phyloP scores from a whole-genome alignment of 2,329 filamentous ascomycete genomes.

The Neonectria faginata region DNA sequence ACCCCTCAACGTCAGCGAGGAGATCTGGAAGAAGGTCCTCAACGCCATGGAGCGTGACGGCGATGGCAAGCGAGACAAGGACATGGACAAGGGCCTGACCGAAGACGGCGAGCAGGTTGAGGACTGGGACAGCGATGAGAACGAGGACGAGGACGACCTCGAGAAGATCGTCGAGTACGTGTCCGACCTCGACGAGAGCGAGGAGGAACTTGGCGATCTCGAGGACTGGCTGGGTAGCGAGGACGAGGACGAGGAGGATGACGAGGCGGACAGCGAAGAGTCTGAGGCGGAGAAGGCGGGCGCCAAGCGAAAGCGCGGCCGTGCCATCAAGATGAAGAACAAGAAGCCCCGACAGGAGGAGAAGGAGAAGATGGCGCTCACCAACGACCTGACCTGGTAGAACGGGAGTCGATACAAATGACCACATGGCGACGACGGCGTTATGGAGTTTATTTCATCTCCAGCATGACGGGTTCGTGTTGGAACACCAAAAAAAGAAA shows the following conservation, averaged over 20 bases:
- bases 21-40: conserved; percentile 97
- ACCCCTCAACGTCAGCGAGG: conserved; percentile 93
- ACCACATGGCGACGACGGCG: conserved; percentile 30
- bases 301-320: conserved; percentile 66
- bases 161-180: conserved; percentile 91
- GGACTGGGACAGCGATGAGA: conserved; percentile 74
- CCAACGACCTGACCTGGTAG: conserved; percentile 59
- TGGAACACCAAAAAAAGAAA: conserved; percentile 10
- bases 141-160: conserved; percentile 77
- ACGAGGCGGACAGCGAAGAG: conserved; percentile 69
- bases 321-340: conserved; percentile 60
- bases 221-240: conserved; percentile 93
- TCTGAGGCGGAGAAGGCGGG: conserved; percentile 67
- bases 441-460: conserved; percentile 40
- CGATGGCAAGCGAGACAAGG: conserved; percentile 84
- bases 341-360: conserved; percentile 68
- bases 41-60: conserved; percentile 89
- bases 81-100: conserved; percentile 87
- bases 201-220: conserved; percentile 82
- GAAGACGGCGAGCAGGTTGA: conserved; percentile 79
- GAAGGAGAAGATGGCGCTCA: conserved; percentile 64
- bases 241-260: conserved; percentile 68
- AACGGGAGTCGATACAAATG: conserved; percentile 6
- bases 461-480: conserved; percentile 14
- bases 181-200: conserved; percentile 87